Evolutionary conservation across 208 protist genomes (phyloP), one percentile per base, ranked within the genome.

Genomic region (Balamuthia mandrillaris): DNA sequence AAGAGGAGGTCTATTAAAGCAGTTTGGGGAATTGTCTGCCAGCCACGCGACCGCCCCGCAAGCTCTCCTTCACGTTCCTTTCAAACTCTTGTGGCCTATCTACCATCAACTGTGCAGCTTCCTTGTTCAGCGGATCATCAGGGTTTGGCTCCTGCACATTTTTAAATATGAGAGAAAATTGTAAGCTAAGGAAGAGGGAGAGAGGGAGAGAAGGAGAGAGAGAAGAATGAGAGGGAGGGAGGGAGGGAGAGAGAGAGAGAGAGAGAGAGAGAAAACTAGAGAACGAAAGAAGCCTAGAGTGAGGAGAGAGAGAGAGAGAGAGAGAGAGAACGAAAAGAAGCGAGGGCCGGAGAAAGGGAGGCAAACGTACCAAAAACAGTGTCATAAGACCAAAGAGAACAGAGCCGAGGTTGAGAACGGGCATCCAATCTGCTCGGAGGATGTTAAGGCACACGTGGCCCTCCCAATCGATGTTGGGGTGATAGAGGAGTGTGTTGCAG

Each of bases 401-500:
- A 18, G 89, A 79, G 39, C 92, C 90, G 58, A 95, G 86, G 47
- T 58, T 94, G n/a, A 95, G 87, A 35, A 95, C 92, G 44, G 93
- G 93, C 86, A 91, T 93, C 93, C 93, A 95, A 74, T 94, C 93
- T 60, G 93, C 90, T 47, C 93, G 84, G 29, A 95, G 74, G 86
- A 95, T 94, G 68, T 95, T 95, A 14, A 95, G 81, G 83, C 93
- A 95, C 31, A 95, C 90, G 65, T 93, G 85, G 42, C 93, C 93
- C 70, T 95, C 87, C 16, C 88, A 65, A 78, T 95, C 92, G 58
- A 95, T 95, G 74, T 95, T 95, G 39, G 93, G 93, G 31, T n/a
- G 27, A 4, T 58, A 45, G 31, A 93, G 82, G 16, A 89, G 81
- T 29, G 61, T 84, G 24, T 70, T 29, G 65, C 89, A 94, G 41